A percentile compares a stretch with the other conserved stretches of the same genome.
phyloP scores from a whole-genome alignment of 345 rosid species.

The Cardamine occulta region DNA sequence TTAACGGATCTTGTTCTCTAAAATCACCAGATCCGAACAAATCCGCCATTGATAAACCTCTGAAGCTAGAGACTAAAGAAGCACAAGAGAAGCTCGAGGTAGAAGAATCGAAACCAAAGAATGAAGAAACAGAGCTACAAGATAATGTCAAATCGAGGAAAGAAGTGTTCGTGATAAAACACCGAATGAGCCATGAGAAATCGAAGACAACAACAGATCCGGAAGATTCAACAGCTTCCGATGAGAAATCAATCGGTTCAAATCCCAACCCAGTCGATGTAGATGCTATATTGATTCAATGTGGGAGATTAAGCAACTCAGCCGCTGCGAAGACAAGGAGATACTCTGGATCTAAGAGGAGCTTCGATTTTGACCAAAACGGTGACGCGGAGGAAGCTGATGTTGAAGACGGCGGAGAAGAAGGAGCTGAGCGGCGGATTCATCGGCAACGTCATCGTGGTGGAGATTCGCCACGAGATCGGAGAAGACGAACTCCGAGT shows the following conservation, averaged over 20 bases:
- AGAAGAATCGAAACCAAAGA: constrained; percentile 24
- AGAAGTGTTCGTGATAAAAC: constrained; percentile 81
- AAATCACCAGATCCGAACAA: constrained; percentile 25
- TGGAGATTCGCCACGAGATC: constrained; percentile 52
- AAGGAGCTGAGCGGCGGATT: constrained; percentile 48
- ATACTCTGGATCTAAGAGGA: constrained; percentile 89
- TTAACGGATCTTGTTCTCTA: constrained; percentile 13
- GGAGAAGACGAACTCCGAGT: constrained; percentile 94
- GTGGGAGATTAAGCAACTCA: constrained; percentile 88
- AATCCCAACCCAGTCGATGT: constrained; percentile 50
- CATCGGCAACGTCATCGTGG: constrained; percentile 64
- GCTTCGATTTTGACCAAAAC: constrained; percentile 70
- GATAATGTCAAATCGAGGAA: constrained; percentile 48
- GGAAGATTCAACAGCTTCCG: constrained; percentile 39
- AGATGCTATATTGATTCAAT: constrained; percentile 89
- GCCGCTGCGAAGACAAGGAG: constrained; percentile 54
- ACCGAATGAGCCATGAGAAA: constrained; percentile 75
- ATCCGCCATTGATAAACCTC: constrained; percentile 20
- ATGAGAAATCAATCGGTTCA: constrained; percentile 34
- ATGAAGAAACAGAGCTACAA: constrained; percentile 35
- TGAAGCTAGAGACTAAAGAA: constrained; percentile 9
- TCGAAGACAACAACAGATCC: constrained; percentile 48
- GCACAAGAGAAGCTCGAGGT: constrained; percentile 1
- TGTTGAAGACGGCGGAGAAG: constrained; percentile 48
- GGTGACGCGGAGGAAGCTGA: constrained; percentile 32